Percentiles rank a stretch among this genome's conserved stretches.
Evolutionary conservation across 192 early-diverging fungal genomes (phyloP).

Genomic region (Gigaspora rosea): DNA sequence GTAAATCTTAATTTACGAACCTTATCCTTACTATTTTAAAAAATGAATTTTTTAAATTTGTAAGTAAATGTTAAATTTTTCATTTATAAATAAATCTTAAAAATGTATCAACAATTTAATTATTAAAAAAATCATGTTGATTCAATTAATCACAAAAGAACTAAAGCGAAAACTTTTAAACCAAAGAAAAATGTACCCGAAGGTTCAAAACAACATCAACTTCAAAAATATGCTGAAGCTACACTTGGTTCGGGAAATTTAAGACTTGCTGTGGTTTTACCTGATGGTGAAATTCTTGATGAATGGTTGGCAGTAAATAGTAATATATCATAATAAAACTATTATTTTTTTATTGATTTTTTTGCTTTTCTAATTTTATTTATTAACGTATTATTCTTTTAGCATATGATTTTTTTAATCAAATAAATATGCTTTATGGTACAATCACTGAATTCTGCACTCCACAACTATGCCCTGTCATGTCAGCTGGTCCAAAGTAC

Average conservation of each 20-base stretch:
- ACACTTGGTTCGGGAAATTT: conserved; percentile 83
- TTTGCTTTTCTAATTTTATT: background rate
- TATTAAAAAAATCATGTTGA: background rate
- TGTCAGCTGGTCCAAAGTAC: conserved; percentile 86
- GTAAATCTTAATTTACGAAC: no score
- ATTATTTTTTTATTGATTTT: background rate
- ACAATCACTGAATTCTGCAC: conserved; percentile 88
- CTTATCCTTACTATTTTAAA: background rate
- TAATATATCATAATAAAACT: conserved; percentile 22
- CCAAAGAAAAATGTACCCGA: conserved; percentile 53
- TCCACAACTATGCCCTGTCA: conserved; percentile 80
- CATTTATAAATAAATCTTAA: background rate
- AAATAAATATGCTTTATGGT: conserved; percentile 93
- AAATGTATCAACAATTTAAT: background rate
- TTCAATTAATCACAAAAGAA: background rate
- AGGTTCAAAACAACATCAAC: conserved; percentile 61
- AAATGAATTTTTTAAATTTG: background rate
- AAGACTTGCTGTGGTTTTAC: conserved; percentile 73
- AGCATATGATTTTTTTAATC: conserved; percentile 95
- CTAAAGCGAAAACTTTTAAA: conserved; percentile 64
- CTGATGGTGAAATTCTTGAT: conserved; percentile 84
- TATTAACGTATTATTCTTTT: background rate
- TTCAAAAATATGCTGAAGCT: conserved; percentile 62
- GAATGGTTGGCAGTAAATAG: conserved; percentile 95
- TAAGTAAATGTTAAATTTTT: background rate